Evolutionary conservation across 2,329 filamentous ascomycete species (phyloP).

Genomic region (Albifimbria verrucaria): DNA sequence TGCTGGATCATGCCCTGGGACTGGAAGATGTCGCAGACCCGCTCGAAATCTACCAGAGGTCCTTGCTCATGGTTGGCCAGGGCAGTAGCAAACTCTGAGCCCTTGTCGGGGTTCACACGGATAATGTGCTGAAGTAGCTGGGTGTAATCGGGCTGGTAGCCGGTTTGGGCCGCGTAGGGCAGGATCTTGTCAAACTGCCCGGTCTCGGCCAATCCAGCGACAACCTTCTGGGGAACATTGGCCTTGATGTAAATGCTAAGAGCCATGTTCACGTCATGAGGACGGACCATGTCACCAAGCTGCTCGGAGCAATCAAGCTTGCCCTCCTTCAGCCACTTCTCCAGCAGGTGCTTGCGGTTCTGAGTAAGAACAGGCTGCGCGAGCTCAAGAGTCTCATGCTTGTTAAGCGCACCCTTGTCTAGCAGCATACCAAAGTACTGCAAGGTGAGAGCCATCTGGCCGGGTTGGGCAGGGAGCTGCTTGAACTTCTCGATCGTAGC

Average conservation of each 20-base stretch:
- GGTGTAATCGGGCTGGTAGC: constrained; percentile 95
- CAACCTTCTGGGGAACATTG: constrained; percentile 87
- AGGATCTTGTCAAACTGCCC: constrained; percentile 97
- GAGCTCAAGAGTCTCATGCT: constrained; percentile 90
- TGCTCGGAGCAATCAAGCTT: constrained; percentile 97
- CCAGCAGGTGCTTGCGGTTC: constrained; percentile 89
- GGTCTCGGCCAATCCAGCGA: constrained; percentile 91
- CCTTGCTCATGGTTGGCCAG: constrained; percentile 87
- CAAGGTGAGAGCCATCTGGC: constrained; percentile 88
- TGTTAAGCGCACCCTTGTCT: constrained; percentile 91
- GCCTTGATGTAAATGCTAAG: constrained; percentile 87
- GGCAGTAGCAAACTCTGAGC: constrained; percentile 88
- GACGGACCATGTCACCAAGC: constrained; percentile 87
- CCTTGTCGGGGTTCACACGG: constrained; percentile 87
- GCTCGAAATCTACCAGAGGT: constrained; percentile 85
- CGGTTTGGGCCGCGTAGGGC: constrained; percentile 78
- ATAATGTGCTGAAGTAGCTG: constrained; percentile 89
- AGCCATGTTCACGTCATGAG: constrained; percentile 85
- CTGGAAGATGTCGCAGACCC: constrained; percentile 96
- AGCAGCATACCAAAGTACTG: constrained; percentile 98
- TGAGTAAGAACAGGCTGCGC: constrained; percentile 89
- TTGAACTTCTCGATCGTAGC: constrained; percentile 98
- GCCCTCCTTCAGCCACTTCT: constrained; percentile 96
- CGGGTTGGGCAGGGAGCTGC: constrained; percentile 72
- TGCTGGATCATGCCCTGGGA: constrained; percentile 97